These are phyloP conservation scores for Luffa aegyptiaca DNA, from an alignment of 306 rosid genomes.

Conservation along the genomic window DNA sequence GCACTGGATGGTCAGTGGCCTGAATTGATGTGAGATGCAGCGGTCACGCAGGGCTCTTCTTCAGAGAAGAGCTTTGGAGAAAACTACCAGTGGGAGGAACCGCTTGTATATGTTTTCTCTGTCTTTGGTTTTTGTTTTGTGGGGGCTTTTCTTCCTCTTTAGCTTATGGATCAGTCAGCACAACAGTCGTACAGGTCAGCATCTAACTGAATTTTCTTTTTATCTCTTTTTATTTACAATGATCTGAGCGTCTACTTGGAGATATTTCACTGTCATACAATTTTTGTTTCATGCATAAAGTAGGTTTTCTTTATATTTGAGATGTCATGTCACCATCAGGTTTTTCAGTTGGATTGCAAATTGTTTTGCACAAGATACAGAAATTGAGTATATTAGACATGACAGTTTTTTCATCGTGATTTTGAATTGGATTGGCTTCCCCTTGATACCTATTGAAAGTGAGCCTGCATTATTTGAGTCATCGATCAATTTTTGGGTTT, in stretches of 20 bases:
- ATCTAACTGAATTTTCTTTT: neutral
- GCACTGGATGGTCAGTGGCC: neutral
- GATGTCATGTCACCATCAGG: neutral
- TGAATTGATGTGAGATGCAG: conserved; percentile 17
- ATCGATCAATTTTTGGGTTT: neutral
- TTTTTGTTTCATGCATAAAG: neutral
- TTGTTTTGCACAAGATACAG: neutral
- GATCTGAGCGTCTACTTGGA: neutral
- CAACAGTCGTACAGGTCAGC: conserved; percentile 47
- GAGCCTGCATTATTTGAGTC: neutral
- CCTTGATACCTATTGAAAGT: neutral
- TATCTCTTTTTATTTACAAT: neutral
- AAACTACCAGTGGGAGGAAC: neutral
- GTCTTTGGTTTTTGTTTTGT: conserved; percentile 50
- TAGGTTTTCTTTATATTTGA: neutral
- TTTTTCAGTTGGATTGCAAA: neutral
- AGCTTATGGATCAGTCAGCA: conserved; percentile 65
- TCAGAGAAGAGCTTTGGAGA: conserved; percentile 12
- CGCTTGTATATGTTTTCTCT: conserved; percentile 14
- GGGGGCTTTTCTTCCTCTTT: conserved; percentile 61
- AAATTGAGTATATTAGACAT: neutral
- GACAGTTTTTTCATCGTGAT: neutral
- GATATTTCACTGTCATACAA: neutral
- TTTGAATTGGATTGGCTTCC: neutral
- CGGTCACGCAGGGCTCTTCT: conserved; percentile 14